Percentiles rank a stretch among this genome's conserved stretches.
phyloP scores from a whole-genome alignment of 495 filamentous ascomycete species.

The Penicillium tannophilum region DNA sequence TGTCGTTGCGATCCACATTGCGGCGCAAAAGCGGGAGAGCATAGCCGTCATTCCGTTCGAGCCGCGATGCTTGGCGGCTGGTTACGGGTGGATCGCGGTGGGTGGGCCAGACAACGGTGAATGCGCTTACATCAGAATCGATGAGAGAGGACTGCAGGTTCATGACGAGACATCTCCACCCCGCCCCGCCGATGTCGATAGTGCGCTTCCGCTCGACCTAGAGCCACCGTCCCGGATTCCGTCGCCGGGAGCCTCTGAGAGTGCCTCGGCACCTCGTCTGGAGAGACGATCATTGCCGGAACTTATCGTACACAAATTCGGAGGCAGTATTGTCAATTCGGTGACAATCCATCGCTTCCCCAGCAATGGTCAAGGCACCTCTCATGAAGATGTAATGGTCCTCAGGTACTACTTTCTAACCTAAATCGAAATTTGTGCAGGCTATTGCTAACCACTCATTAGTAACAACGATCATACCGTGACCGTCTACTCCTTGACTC shows the following conservation, averaged over 20 bases:
- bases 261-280: conserved; percentile 33
- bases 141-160: conserved; percentile 35
- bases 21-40: conserved; percentile 69
- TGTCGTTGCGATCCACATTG: conserved; percentile 72
- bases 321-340: conserved; percentile 68
- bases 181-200: conserved; percentile 58
- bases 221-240: conserved; percentile 39
- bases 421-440: not conserved
- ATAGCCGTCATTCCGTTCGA: conserved; percentile 79
- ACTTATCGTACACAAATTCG: conserved; percentile 54
- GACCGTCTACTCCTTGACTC: conserved; percentile 71
- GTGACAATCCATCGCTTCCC: conserved; percentile 66
- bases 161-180: conserved; percentile 36
- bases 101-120: conserved; percentile 81
- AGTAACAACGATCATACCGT: conserved; percentile 91
- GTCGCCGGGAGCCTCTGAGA: conserved; percentile 25
- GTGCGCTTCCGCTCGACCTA: conserved; percentile 60
- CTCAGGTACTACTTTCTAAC: conserved; percentile 53
- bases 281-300: conserved; percentile 43
- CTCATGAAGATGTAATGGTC: conserved; percentile 64
- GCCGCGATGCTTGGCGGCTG: conserved; percentile 81
- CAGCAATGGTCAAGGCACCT: conserved; percentile 44
- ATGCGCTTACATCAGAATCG: conserved; percentile 75
- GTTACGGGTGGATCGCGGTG: conserved; percentile 84
- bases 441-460: conserved; percentile 2